A percentile compares a stretch with the other conserved stretches of the same genome.
Evolutionary conservation across 768 basidiomycete genomes (phyloP).

Genomic region (Kwoniella heveanensis): DNA sequence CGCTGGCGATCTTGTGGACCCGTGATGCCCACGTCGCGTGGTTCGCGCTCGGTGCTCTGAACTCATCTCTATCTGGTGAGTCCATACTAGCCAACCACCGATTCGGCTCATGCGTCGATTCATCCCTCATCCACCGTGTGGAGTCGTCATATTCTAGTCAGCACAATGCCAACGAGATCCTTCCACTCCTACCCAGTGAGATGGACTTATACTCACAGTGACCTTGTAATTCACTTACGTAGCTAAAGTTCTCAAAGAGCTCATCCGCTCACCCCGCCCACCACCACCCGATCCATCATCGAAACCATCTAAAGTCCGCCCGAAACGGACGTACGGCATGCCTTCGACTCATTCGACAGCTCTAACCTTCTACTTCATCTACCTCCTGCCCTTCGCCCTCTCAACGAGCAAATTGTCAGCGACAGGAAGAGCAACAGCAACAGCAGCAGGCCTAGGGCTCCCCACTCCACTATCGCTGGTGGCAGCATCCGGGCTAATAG

Average conservation of each 20-base stretch:
- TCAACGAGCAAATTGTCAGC: no score
- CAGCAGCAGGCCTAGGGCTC: no score
- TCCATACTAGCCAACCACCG: background rate
- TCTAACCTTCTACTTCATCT: constrained; percentile 57
- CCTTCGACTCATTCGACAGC: constrained; percentile 59
- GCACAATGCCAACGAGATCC: background rate
- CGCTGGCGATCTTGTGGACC: constrained; percentile 51
- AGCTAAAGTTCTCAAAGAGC: constrained; percentile 58
- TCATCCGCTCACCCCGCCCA: constrained; percentile 53
- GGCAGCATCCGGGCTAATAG: constrained; percentile 9
- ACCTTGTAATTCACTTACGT: no score
- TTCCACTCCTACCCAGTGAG: no score
- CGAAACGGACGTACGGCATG: constrained; percentile 59
- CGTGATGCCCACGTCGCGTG: constrained; percentile 55
- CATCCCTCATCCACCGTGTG: no score
- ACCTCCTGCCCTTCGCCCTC: constrained; percentile 51
- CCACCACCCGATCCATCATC: constrained; percentile 38
- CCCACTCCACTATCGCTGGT: constrained; percentile 2
- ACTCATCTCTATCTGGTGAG: constrained; percentile 55
- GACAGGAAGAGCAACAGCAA: no score
- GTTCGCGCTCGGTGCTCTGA: constrained; percentile 55
- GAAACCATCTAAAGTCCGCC: constrained; percentile 30
- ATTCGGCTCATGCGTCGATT: no score
- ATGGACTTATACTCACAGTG: background rate
- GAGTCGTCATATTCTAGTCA: background rate